Evolutionary conservation across 1,284 basidiomycete genomes (phyloP).

Genomic region (Cryptococcus sp.): DNA sequence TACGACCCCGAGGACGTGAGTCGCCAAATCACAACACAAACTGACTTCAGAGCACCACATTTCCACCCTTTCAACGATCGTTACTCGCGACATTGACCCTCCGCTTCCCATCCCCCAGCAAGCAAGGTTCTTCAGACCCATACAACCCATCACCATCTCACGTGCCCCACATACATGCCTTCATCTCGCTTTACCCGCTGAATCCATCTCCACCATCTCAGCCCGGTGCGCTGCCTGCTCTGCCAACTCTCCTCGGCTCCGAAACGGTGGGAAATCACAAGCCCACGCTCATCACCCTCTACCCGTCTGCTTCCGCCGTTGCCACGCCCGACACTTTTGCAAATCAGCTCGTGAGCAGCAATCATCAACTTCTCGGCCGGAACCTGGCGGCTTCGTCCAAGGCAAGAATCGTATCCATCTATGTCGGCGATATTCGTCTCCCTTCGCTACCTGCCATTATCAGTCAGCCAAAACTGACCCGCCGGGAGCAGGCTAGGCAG

Average conservation of each 20-base stretch:
- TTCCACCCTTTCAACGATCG: conserved; percentile 46
- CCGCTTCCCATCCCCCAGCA: conserved; percentile 34
- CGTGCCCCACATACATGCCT: conserved; percentile 41
- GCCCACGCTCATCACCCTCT: conserved; percentile 39
- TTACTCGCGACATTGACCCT: conserved; percentile 44
- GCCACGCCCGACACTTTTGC: conserved; percentile 40
- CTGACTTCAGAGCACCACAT: conserved; percentile 29
- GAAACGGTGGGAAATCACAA: conserved; percentile 13
- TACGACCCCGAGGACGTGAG: conserved; percentile 46
- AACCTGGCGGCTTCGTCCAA: conserved; percentile 34
- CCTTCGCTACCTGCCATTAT: conserved; percentile 36
- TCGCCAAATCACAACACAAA: neutral
- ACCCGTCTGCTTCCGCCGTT: conserved; percentile 38
- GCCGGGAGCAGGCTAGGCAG: conserved; percentile 29
- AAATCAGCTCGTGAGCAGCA: conserved; percentile 37
- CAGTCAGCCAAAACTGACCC: conserved; percentile 20
- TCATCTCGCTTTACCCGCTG: conserved; percentile 44
- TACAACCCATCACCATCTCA: conserved; percentile 37
- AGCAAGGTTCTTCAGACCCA: conserved; percentile 24
- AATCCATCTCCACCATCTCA: conserved; percentile 37
- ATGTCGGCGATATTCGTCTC: conserved; percentile 33
- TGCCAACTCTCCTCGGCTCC: conserved; percentile 39
- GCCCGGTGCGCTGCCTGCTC: conserved; percentile 39
- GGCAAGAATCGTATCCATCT: conserved; percentile 32
- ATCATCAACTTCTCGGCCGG: conserved; percentile 34